Evolutionary conservation across 2,329 filamentous ascomycete species (phyloP), one percentile per base, ranked within the genome.

Genomic region (Purpureocillium takamizusanense): DNA sequence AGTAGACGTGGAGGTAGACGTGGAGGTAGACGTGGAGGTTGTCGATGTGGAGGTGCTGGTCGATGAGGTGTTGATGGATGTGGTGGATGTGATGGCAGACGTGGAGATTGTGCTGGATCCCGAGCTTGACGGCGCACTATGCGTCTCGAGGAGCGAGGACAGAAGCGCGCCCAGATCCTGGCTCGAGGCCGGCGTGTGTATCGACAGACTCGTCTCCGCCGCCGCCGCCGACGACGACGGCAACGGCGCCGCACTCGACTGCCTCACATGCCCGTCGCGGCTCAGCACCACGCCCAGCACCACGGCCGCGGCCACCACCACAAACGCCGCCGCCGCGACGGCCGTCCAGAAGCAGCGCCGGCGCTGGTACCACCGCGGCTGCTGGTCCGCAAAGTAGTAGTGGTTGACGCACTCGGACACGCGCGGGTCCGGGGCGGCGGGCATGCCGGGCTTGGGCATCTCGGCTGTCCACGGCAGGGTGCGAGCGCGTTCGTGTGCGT

Each of bases 221-320:
- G 21, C 21, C 10, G 21, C 10, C 6, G 5, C 10, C 21, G 21
- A 25, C 6, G 21, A 6, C 21, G 21, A 10, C 10, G 6, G 21
- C 21, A 25, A 25, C 21, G 21, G 10, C 10, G 21, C 10, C 21
- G 21, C 5, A 25, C 6, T n/a, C n/a, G n/a, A n/a, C n/a, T n/a
- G n/a, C n/a, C n/a, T n/a, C n/a, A n/a, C n/a, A n/a, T n/a, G n/a
- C n/a, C n/a, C 21, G 13, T 44, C 33, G 11, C 40, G 17, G 29
- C 42, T 45, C 16, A 48, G 42, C n/a, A 46, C 35, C n/a, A 48
- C 46, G 23, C 44, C 44, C 14, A 48, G 36, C 9, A 40, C 40
- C 12, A 43, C 17, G 2, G 41, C 37, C 2, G 33, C 35, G 3
- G 33, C 31, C 7, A 44, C 32, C 11, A 42, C 37, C n/a, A 46